A percentile compares a stretch with the other conserved stretches of the same genome.
Conservation (phyloP, 306 rosid species). For the Arachis stenosperma region DNA sequence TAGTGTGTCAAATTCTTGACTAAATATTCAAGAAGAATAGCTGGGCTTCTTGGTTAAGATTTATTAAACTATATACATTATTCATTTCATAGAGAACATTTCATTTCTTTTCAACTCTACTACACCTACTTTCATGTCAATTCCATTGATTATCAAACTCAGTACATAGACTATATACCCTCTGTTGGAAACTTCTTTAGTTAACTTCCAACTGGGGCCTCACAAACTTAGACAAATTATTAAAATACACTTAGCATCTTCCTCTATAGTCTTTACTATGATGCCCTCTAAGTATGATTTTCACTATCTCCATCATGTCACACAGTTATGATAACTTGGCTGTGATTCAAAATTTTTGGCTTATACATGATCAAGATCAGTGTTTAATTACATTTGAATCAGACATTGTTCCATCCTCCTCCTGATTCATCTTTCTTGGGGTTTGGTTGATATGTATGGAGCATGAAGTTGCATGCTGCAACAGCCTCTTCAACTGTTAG, state of each 20-base stretch:
- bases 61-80: no score
- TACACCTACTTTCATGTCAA: constrained; percentile 20
- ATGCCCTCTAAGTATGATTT: constrained; percentile 38
- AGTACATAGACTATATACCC: constrained; percentile 29
- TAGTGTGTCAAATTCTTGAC: no score
- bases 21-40: no score
- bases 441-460: constrained; percentile 56
- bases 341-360: background rate
- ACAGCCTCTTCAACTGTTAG: constrained; percentile 93
- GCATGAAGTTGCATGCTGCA: constrained; percentile 80
- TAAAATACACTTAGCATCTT: constrained; percentile 17
- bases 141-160: constrained; percentile 19
- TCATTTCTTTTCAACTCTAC: background rate
- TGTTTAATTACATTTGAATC: constrained; percentile 23
- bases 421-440: constrained; percentile 59
- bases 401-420: constrained; percentile 62
- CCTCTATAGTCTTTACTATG: constrained; percentile 5
- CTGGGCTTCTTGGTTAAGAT: no score
- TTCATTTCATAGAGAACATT: no score
- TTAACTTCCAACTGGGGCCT: constrained; percentile 27
- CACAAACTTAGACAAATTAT: background rate
- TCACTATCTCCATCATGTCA: constrained; percentile 32
- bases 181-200: constrained; percentile 25
- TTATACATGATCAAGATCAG: constrained; percentile 2
- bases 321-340: constrained; percentile 9